phyloP scores from a whole-genome alignment of 345 rosid species.

The Brassica nigra region DNA sequence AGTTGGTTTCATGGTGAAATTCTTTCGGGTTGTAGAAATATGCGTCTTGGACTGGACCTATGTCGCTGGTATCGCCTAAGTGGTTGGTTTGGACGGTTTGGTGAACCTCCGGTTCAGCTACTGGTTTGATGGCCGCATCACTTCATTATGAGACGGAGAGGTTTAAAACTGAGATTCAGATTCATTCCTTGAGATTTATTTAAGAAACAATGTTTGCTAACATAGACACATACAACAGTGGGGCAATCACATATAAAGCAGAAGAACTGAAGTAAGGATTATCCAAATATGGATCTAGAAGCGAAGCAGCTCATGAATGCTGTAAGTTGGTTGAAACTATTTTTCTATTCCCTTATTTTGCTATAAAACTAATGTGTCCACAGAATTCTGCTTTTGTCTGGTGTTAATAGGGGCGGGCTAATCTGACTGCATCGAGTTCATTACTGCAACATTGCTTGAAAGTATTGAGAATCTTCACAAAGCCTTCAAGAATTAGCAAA shows the following conservation, averaged over 20 bases:
- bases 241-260: conserved; percentile 62
- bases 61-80: no score
- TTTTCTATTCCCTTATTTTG: no score
- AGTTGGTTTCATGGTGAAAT: no score
- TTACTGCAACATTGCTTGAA: no score
- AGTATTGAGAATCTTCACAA: conserved; percentile 49
- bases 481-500: conserved; percentile 84
- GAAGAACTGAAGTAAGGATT: conserved; percentile 77
- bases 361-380: not conserved
- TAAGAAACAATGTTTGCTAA: conserved; percentile 57
- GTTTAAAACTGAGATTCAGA: not conserved
- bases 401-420: conserved; percentile 86
- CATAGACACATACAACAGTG: conserved; percentile 84
- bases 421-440: no score
- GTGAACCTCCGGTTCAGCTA: not conserved
- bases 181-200: not conserved
- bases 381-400: conserved; percentile 55
- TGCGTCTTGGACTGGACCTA: no score
- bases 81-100: no score
- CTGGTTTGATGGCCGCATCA: no score
- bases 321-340: conserved; percentile 45
- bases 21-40: no score
- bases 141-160: not conserved
- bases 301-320: conserved; percentile 91
- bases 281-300: conserved; percentile 78